phyloP scores from a whole-genome alignment of 2,329 filamentous ascomycete genomes.

The Ascochyta rabiei region DNA sequence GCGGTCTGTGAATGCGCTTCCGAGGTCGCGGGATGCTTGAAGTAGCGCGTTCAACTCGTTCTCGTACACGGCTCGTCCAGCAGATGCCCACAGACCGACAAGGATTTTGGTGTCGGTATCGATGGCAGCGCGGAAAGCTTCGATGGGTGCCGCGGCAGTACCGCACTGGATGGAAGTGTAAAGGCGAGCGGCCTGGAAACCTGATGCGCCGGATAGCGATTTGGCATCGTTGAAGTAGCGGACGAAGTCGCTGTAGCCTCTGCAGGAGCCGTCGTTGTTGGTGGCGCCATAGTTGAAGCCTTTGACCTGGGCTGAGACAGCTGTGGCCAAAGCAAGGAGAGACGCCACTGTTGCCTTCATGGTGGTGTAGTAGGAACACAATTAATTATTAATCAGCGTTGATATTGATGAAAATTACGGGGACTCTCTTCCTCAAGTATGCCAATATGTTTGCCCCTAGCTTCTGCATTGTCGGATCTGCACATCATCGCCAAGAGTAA shows the following conservation, averaged over 20 bases:
- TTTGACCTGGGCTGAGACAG: slow-evolving; percentile 34
- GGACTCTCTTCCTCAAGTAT: slow-evolving; percentile 5
- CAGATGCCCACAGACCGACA: slow-evolving; percentile 82
- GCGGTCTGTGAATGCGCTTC: slow-evolving; percentile 65
- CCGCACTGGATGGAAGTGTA: slow-evolving; percentile 76
- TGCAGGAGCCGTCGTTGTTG: slow-evolving; percentile 64
- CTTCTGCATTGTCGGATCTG: background rate
- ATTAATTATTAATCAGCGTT: background rate
- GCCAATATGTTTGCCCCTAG: slow-evolving; percentile 7
- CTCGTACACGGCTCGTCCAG: slow-evolving; percentile 64
- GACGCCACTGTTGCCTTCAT: slow-evolving; percentile 24
- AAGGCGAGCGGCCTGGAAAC: slow-evolving; percentile 71
- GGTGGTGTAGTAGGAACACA: slow-evolving; percentile 10
- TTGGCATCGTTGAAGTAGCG: slow-evolving; percentile 70
- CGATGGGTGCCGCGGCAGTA: slow-evolving; percentile 56
- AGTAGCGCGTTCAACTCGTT: slow-evolving; percentile 77
- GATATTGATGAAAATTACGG: background rate
- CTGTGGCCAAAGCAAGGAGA: slow-evolving; percentile 25
- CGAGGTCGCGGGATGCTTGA: slow-evolving; percentile 71
- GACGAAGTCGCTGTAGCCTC: slow-evolving; percentile 70
- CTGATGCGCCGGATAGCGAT: slow-evolving; percentile 65
- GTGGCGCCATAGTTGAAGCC: slow-evolving; percentile 77
- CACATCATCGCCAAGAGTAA: slow-evolving; percentile 11
- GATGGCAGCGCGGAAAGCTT: slow-evolving; percentile 59
- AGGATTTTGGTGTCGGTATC: slow-evolving; percentile 77